phyloP scores from a whole-genome alignment of 371 early-diverging fungal genomes.

The Haplosporangium sp. region DNA sequence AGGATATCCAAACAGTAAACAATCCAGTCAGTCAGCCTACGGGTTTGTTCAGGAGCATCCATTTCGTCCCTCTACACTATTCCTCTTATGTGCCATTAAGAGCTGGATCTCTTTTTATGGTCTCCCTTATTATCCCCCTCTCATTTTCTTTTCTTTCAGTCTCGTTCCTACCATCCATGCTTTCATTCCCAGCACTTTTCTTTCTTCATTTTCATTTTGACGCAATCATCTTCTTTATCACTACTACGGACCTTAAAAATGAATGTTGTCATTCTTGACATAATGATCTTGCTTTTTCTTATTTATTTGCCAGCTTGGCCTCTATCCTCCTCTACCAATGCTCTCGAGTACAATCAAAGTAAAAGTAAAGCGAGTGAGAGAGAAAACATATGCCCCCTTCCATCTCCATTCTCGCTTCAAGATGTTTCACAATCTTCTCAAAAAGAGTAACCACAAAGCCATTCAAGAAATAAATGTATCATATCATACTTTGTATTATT shows the following conservation, averaged over 20 bases:
- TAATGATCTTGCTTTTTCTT: no score
- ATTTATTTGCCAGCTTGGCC: no score
- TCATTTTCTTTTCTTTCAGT: neutral
- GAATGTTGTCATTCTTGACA: no score
- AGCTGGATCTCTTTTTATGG: conserved; percentile 24
- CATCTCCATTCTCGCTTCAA: no score
- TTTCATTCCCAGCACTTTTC: neutral
- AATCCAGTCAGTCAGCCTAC: neutral
- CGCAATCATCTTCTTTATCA: neutral
- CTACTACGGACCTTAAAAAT: neutral
- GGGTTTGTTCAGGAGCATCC: neutral
- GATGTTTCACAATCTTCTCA: neutral
- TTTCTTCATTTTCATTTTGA: conserved; percentile 1
- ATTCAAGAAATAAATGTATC: conserved; percentile 5
- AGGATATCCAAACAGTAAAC: conserved; percentile 36
- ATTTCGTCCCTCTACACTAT: neutral
- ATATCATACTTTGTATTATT: conserved; percentile 10
- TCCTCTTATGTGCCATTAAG: neutral
- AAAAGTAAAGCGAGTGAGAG: no score
- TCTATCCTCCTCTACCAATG: no score
- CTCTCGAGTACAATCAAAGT: no score
- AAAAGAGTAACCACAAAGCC: neutral
- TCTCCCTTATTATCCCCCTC: neutral
- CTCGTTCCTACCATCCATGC: neutral
- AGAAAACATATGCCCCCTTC: no score